Evolutionary conservation across 2,329 filamentous ascomycete genomes (phyloP), one percentile per base, ranked within the genome.

Genomic region (Beauveria caledonica): DNA sequence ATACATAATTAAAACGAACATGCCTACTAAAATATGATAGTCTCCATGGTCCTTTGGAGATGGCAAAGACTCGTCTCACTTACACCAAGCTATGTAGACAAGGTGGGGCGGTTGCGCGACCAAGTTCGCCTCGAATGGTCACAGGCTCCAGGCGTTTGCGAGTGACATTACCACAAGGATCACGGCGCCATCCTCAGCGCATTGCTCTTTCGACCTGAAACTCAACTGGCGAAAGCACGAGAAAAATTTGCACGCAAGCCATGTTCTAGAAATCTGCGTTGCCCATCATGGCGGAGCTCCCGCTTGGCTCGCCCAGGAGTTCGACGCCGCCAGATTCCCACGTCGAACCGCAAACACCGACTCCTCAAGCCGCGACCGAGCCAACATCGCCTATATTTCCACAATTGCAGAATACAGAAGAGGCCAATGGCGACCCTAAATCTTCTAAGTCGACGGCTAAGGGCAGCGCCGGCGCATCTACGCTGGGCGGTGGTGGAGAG

Each of bases 401-500:
- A 4, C 64, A 70, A 15, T 67, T 75, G 8, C 73, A 72, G 50
- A 71, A 75, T 56, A 71, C 74, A 61, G 71, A 72, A 54, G 66
- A 69, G 8, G 64, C 66, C 29, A 69, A 68, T 40, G 17, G 6
- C n/a, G 52, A 51, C 9, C 5, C 33, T 1, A 39, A 9, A 13
- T 3, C 25, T n/a, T 39, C 19, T 23, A 57, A 54, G 10, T 29
- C 29, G 3, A 36, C 39, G 1, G 39, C 48, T 13, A 51, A 56
- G 15, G 23, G 29, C 17, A 36, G 21, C 7, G 78, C 79, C 59
- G 80, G 83, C 63, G 80, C 83, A 63, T 80, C 82, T 51, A 83
- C 85, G 61, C 82, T 85, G 63, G 77, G 78, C 6, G 78, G 80
- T 1, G 78, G 84, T 46, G 81, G 82, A 23, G 77, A 76, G 61